phyloP scores from a whole-genome alignment of 1,139 yeast species.

The Hemisphaericaspora xylanilytica region DNA sequence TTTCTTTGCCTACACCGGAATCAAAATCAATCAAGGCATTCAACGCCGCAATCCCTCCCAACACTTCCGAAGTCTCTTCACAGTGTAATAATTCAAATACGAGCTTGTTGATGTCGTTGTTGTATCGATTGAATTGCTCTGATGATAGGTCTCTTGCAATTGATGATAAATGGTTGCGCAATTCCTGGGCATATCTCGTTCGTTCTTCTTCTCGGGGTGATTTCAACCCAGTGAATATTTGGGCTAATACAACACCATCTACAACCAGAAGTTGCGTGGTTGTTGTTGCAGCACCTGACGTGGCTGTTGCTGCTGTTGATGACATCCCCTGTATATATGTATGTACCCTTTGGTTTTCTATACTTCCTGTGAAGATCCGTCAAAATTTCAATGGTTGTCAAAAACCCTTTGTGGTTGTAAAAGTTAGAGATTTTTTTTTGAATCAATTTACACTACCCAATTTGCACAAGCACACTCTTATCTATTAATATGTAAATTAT shows the following conservation, averaged over 20 bases:
- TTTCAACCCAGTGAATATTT: conserved; percentile 53
- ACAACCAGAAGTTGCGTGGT: conserved; percentile 32
- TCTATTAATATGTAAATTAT: neutral
- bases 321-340: conserved; percentile 17
- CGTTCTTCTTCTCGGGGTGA: conserved; percentile 54
- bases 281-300: conserved; percentile 1
- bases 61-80: conserved; percentile 64
- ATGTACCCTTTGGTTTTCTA: too few relatives aligned
- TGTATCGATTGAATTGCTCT: conserved; percentile 77
- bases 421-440: neutral
- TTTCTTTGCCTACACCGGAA: conserved; percentile 62
- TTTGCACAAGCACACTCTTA: too few relatives aligned
- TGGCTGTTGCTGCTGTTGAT: conserved; percentile 16
- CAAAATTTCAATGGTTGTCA: too few relatives aligned
- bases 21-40: conserved; percentile 83
- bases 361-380: too few relatives aligned
- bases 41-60: conserved; percentile 91
- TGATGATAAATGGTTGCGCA: conserved; percentile 64
- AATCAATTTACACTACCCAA: neutral
- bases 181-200: conserved; percentile 59
- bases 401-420: too few relatives aligned
- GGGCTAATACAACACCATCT: conserved; percentile 52
- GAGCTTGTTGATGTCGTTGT: conserved; percentile 82
- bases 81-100: conserved; percentile 84
- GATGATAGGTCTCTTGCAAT: conserved; percentile 73